Percentiles rank a stretch among this genome's conserved stretches.
These are phyloP conservation scores for Clavaria fumosa DNA, from an alignment of 768 basidiomycete species.

Conservation along the genomic window DNA sequence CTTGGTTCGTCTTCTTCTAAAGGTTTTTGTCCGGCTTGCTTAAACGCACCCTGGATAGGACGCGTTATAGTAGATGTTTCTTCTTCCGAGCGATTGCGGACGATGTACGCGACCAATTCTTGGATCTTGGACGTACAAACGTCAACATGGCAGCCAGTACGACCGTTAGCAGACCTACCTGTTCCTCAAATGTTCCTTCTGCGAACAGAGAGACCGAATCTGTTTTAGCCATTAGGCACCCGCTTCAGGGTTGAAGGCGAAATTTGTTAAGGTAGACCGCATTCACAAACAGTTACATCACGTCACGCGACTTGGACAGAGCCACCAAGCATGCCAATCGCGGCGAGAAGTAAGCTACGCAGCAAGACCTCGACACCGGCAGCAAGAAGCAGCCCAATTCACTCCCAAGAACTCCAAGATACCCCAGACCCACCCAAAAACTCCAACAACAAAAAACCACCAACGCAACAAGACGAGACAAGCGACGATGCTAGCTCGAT, in stretches of 20 bases:
- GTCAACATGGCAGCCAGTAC: conserved; percentile 3
- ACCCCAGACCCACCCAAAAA: no score
- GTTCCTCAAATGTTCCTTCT: conserved; percentile 81
- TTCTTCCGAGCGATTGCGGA: conserved; percentile 50
- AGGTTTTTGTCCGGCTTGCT: conserved; percentile 32
- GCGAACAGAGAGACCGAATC: conserved; percentile 77
- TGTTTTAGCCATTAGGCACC: conserved; percentile 54
- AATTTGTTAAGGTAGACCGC: conserved; percentile 14
- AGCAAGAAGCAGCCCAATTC: no score
- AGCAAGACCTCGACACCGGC: no score
- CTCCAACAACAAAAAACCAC: conserved; percentile 1
- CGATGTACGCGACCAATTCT: conserved; percentile 65
- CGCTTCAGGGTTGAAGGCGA: no score
- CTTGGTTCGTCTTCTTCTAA: conserved; percentile 38
- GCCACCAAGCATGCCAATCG: no score
- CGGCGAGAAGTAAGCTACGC: no score
- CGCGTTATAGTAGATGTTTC: conserved; percentile 45
- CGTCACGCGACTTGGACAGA: no score
- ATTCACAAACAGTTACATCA: no score
- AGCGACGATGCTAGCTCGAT: no score
- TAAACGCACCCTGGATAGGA: conserved; percentile 49
- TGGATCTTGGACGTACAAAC: no score
- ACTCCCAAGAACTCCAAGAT: no score
- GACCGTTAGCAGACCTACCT: conserved; percentile 28
- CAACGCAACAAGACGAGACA: no score